Evolutionary conservation across 2,329 filamentous ascomycete species (phyloP).

Genomic region (Monosporascus ibericus): DNA sequence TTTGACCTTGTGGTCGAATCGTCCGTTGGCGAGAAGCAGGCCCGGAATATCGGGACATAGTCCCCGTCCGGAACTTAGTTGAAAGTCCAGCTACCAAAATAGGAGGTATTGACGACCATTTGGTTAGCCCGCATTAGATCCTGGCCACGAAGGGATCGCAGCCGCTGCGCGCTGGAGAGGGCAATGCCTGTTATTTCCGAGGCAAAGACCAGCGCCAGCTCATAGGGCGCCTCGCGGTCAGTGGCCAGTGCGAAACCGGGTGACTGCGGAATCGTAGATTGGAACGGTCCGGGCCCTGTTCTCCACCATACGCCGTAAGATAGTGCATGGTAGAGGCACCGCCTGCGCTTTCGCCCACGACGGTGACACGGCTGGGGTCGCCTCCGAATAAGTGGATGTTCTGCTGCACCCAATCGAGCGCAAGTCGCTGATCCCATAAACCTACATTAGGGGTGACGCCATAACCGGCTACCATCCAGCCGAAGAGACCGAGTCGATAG

Average conservation of each 20-base stretch:
- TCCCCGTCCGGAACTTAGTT: constrained; percentile 18
- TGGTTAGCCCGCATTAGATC: constrained; percentile 14
- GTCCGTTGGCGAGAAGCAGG: constrained; percentile 13
- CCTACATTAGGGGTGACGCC: constrained; percentile 37
- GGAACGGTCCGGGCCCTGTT: constrained; percentile 10
- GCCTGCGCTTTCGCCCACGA: constrained; percentile 46
- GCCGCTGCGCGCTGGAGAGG: constrained; percentile 3
- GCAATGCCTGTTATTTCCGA: constrained; percentile 1
- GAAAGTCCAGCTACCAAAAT: constrained; percentile 21
- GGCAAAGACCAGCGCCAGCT: constrained; percentile 11
- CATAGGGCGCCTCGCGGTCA: constrained; percentile 8
- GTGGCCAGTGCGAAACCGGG: constrained; percentile 19
- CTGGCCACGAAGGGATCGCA: constrained; percentile 4
- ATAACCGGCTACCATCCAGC: constrained; percentile 15
- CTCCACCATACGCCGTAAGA: constrained; percentile 38
- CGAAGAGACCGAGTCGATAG: constrained; percentile 19
- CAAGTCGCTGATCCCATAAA: constrained; percentile 40
- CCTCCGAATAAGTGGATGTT: constrained; percentile 44
- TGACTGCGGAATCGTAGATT: constrained; percentile 15
- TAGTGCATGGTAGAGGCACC: constrained; percentile 43
- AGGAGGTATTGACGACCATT: constrained; percentile 12
- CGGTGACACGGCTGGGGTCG: constrained; percentile 18
- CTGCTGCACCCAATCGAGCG: constrained; percentile 41
- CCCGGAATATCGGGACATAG: constrained; percentile 18
- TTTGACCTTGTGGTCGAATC: constrained; percentile 12